These are phyloP conservation scores for Diaporthe helianthi DNA, from an alignment of 2,329 filamentous ascomycete species.

Conservation along the genomic window DNA sequence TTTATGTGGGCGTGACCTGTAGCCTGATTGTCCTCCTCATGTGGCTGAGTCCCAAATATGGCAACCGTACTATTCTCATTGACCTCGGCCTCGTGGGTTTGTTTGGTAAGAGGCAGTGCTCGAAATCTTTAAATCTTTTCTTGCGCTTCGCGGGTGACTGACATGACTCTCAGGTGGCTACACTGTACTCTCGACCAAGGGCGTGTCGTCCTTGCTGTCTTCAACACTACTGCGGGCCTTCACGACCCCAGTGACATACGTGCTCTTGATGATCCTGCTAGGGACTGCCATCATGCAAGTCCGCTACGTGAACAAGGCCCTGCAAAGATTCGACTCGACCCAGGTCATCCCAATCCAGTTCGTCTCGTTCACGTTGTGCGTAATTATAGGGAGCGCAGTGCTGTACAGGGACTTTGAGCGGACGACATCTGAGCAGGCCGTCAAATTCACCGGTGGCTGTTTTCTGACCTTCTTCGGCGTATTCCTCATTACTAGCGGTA, in stretches of 20 bases:
- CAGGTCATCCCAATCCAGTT: slow-evolving; percentile 99
- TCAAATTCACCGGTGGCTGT: slow-evolving; percentile 90
- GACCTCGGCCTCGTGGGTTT: slow-evolving; percentile 92
- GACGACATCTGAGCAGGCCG: slow-evolving; percentile 73
- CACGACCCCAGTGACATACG: slow-evolving; percentile 90
- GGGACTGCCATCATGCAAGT: slow-evolving; percentile 94
- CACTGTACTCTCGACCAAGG: slow-evolving; percentile 96
- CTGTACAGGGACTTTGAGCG: slow-evolving; percentile 95
- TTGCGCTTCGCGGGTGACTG: neutral
- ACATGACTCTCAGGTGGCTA: slow-evolving; percentile 72
- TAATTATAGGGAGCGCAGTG: slow-evolving; percentile 92
- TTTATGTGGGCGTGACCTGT: slow-evolving; percentile 82
- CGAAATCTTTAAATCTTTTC: slow-evolving; percentile 7
- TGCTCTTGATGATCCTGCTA: slow-evolving; percentile 79
- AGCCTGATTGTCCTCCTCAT: slow-evolving; percentile 78
- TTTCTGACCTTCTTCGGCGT: slow-evolving; percentile 93
- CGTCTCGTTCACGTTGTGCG: slow-evolving; percentile 92
- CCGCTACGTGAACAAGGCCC: slow-evolving; percentile 86
- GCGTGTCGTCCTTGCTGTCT: slow-evolving; percentile 92
- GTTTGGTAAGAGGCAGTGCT: slow-evolving; percentile 69
- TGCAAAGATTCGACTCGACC: slow-evolving; percentile 95
- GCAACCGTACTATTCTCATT: slow-evolving; percentile 85
- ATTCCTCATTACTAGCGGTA: slow-evolving; percentile 93
- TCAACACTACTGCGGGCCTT: slow-evolving; percentile 89
- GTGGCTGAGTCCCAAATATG: slow-evolving; percentile 83